Percentiles rank a stretch among this genome's conserved stretches.
These are phyloP conservation scores for Trichoderma koningii DNA, from an alignment of 2,329 filamentous ascomycete genomes.

Conservation along the genomic window DNA sequence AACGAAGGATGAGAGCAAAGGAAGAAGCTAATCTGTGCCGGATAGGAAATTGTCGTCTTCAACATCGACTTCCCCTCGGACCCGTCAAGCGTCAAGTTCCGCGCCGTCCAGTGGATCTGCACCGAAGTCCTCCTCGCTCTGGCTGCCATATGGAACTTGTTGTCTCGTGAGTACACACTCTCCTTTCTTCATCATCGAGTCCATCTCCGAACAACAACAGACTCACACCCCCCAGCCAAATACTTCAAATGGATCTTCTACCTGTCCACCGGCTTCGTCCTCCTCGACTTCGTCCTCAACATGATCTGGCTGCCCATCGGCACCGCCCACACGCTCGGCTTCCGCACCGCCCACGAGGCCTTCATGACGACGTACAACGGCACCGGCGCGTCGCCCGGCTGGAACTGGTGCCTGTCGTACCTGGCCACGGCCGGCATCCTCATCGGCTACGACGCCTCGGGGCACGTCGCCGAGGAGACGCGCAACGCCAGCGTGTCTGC, in stretches of 20 bases:
- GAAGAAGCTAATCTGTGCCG: neutral
- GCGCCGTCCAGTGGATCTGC: constrained; percentile 62
- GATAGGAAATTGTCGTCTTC: constrained; percentile 59
- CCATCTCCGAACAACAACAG: too few relatives aligned
- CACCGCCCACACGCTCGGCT: constrained; percentile 56
- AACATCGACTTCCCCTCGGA: constrained; percentile 57
- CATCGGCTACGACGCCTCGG: constrained; percentile 63
- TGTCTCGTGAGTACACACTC: constrained; percentile 47
- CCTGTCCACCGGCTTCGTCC: constrained; percentile 51
- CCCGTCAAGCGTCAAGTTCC: constrained; percentile 55
- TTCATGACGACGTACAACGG: constrained; percentile 64
- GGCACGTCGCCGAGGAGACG: constrained; percentile 63
- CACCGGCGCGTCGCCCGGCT: constrained; percentile 56
- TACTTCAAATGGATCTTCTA: constrained; percentile 55
- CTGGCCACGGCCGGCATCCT: constrained; percentile 61
- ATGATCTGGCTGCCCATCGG: constrained; percentile 63
- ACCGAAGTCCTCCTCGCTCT: constrained; percentile 54
- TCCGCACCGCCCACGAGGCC: constrained; percentile 59
- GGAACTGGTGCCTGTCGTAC: constrained; percentile 66
- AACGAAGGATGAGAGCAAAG: neutral
- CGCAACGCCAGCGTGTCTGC: constrained; percentile 59
- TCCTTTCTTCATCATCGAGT: neutral
- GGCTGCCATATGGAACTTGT: constrained; percentile 52
- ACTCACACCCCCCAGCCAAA: constrained; percentile 40
- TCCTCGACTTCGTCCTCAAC: constrained; percentile 61